Evolutionary conservation across 495 filamentous ascomycete genomes (phyloP), one percentile per base, ranked within the genome.

Genomic region (Aspergillus bridgeri): DNA sequence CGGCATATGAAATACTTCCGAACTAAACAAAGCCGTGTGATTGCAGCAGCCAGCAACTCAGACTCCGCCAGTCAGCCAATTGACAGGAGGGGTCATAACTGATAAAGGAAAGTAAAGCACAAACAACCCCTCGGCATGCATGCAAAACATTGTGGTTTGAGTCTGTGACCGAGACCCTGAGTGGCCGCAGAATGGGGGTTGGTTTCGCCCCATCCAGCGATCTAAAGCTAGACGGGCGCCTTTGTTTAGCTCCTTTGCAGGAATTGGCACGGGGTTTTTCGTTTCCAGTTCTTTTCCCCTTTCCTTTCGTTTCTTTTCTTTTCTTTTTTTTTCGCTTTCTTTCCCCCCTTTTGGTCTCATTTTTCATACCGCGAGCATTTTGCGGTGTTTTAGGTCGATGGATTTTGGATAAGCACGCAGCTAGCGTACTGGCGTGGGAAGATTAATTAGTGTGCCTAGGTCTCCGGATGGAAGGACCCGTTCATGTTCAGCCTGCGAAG

Each of bases 91-190:
- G n/a, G n/a, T n/a, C n/a, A n/a, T n/a, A n/a, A n/a, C n/a, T n/a
- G n/a, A n/a, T n/a, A 19, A 38, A 15, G 33, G 27, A 45, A 42
- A 48, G 46, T 56, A 45, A 65, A 57, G 49, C 57, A 58, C 48
- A 25, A n/a, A n/a, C n/a, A n/a, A n/a, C n/a, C 42, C 53, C 49
- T 53, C 53, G 51, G 48, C 48, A 60, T 55, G 60, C 55, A 65
- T 65, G 62, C 59, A 65, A 48, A 46, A 65, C 62, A 65, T 65
- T 7, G 54, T 46, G 56, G 51, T 59, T 59, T 51, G 53, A 58
- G 62, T 47, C 42, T 51, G 24, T 51, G 20, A 19, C 24, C 53
- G 50, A 51, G 24, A 38, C 56, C 50, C 33, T 38, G 33, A 38
- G 11, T 38, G 33, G 33, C 33, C 13, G 33, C 1, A 38, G 33